Base-by-base conservation (phyloP, 192 early-diverging fungal species). In the Rhizophagus sp. region DNA sequence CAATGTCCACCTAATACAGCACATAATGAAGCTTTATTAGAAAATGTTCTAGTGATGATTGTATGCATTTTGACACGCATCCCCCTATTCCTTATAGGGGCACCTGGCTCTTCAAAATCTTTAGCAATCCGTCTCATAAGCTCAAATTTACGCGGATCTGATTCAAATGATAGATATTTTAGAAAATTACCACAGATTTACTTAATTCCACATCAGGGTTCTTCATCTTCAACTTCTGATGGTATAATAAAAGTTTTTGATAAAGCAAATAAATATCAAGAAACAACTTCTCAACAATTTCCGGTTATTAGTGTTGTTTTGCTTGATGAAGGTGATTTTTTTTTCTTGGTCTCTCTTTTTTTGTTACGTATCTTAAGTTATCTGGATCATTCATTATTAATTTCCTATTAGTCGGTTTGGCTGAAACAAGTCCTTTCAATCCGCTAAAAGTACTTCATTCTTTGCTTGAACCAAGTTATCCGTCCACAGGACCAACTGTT, bases 171-270 rank as follows among this genome's bases (percentile, higher is more conserved):
- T 69, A 25, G 9, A 8, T 73, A 80, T 44, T 80, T 80, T 73
- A n/a, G 41, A 72, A 80, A 17, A 12, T 63, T 73, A 27, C 70
- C 79, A 24, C 52, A 52, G 13, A 39, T 80, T 75, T 74, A 74
- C 33, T 33, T 80, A 30, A 80, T 80, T 34, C 79, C 79, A 4
- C 79, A 80, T 49, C 79, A 79, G 30, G 79, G 70, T 22, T 80
- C 79, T 10, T 50, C 79, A 19, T 74, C 79, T 27, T 80, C 79
- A 22, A 80, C 79, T 19, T 80, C 79, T 50, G 79, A 80, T 36
- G 79, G 79, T 27, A 80, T 80, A 80, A 80, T 39, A 24, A 76
- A 34, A 36, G 39, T 34, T 24, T 80, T 80, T 27, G 70, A 69
- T 25, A 80, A 80, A 39, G 79, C 79, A n/a, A 36, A 49, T 19